Percentiles rank a stretch among this genome's conserved stretches.
phyloP scores from a whole-genome alignment of 2,329 filamentous ascomycete species.

The Ophiostoma ulmi region DNA sequence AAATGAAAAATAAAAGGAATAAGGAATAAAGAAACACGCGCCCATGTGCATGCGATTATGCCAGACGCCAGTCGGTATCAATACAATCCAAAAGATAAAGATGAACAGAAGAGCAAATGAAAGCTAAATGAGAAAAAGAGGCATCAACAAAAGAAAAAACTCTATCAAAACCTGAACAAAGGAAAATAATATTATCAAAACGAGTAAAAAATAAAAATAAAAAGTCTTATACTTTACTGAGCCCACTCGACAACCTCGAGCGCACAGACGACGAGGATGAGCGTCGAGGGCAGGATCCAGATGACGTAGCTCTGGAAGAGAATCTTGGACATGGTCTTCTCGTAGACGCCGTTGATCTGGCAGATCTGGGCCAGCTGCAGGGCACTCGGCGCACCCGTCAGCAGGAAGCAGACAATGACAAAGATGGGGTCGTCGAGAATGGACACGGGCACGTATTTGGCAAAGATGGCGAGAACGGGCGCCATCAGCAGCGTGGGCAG shows the following conservation, averaged over 20 bases:
- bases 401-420: slow-evolving; percentile 92
- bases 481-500: slow-evolving; percentile 90
- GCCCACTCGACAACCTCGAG: slow-evolving; percentile 93
- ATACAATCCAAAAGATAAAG: slow-evolving; percentile 3
- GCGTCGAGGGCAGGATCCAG: slow-evolving; percentile 91
- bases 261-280: slow-evolving; percentile 83
- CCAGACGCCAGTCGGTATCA: slow-evolving; percentile 21
- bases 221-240: slow-evolving; percentile 21
- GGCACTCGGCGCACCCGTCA: slow-evolving; percentile 88
- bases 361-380: slow-evolving; percentile 96
- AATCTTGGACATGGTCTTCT: slow-evolving; percentile 86
- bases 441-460: slow-evolving; percentile 86
- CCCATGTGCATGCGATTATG: slow-evolving; percentile 8
- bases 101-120: not conserved
- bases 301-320: slow-evolving; percentile 96
- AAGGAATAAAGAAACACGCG: not conserved
- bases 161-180: not conserved
- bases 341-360: slow-evolving; percentile 95
- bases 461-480: slow-evolving; percentile 76
- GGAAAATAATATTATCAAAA: not conserved
- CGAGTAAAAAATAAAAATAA: not conserved
- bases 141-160: not conserved
- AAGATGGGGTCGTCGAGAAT: slow-evolving; percentile 98
- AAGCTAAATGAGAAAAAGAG: not conserved
- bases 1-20: not conserved